phyloP scores from a whole-genome alignment of 495 filamentous ascomycete genomes.

The Wilcoxina mikolae region DNA sequence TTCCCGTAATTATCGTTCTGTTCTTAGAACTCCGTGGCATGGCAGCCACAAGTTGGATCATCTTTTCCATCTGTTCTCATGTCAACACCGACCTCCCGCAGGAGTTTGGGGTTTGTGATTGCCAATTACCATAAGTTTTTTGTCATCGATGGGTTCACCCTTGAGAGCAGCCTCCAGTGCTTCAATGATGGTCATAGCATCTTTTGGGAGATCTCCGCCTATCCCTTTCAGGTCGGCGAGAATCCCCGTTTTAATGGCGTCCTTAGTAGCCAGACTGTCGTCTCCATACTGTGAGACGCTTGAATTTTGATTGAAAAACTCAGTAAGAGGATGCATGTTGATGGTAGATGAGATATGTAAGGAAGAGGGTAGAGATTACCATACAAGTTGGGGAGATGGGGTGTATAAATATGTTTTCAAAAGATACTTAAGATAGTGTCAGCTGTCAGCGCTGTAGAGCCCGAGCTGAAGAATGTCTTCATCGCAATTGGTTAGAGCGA shows the following conservation, averaged over 20 bases:
- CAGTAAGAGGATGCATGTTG: too few species aligned
- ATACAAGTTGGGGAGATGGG: too few species aligned
- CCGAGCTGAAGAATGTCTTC: too few species aligned
- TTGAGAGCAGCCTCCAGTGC: not conserved
- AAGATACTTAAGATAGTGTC: too few species aligned
- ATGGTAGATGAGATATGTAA: too few species aligned
- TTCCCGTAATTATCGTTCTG: constrained; percentile 12
- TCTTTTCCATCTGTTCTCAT: constrained; percentile 12
- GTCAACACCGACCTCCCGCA: not conserved
- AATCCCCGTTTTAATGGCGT: not conserved
- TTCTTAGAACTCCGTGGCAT: constrained; percentile 11
- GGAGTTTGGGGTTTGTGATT: not conserved
- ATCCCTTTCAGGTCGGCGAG: not conserved
- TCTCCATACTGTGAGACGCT: not conserved
- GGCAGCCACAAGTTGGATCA: constrained; percentile 13
- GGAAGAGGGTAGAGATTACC: too few species aligned
- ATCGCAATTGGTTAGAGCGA: too few species aligned
- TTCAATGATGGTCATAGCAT: not conserved
- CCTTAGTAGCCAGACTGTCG: not conserved
- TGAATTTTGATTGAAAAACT: too few species aligned
- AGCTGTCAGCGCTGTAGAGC: too few species aligned
- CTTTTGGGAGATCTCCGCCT: not conserved
- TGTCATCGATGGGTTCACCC: not conserved
- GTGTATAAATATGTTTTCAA: too few species aligned
- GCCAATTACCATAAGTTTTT: not conserved